phyloP scores from a whole-genome alignment of 2,329 filamentous ascomycete genomes.

The Calonectria montana region DNA sequence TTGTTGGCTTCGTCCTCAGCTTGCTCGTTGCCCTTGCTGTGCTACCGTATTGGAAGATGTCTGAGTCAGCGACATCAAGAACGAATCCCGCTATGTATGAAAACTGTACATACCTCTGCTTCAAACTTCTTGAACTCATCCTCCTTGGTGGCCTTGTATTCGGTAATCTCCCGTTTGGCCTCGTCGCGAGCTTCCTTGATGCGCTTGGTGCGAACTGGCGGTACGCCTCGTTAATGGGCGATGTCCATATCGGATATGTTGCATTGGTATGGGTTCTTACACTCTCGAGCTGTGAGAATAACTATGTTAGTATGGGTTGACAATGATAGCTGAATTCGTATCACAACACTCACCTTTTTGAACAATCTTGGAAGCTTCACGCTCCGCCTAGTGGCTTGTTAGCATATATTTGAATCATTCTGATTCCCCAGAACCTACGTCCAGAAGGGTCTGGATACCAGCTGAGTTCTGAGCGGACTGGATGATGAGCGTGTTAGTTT shows the following conservation, averaged over 20 bases:
- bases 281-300: slow-evolving; percentile 78
- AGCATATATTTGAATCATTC: not conserved
- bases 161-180: slow-evolving; percentile 97
- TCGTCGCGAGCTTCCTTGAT: slow-evolving; percentile 97
- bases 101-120: slow-evolving; percentile 64
- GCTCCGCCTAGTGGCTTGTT: slow-evolving; percentile 78
- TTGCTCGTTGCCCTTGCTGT: slow-evolving; percentile 87
- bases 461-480: slow-evolving; percentile 98
- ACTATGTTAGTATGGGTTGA: slow-evolving; percentile 42
- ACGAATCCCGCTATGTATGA: not conserved
- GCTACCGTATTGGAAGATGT: slow-evolving; percentile 63
- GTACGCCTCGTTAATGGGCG: slow-evolving; percentile 17
- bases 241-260: slow-evolving; percentile 1
- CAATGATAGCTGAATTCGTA: slow-evolving; percentile 19
- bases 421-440: slow-evolving; percentile 72
- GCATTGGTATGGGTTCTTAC: slow-evolving; percentile 62
- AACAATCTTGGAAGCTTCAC: slow-evolving; percentile 98
- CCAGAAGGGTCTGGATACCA: slow-evolving; percentile 98
- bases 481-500: slow-evolving; percentile 39
- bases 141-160: slow-evolving; percentile 90
- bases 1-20: slow-evolving; percentile 84
- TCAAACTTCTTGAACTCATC: slow-evolving; percentile 96
- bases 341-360: slow-evolving; percentile 78
- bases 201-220: slow-evolving; percentile 82
- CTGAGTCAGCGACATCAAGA: slow-evolving; percentile 13